Evolutionary conservation across 2,329 filamentous ascomycete genomes (phyloP), one percentile per base, ranked within the genome.

Genomic region (Intubia oerlemansii): DNA sequence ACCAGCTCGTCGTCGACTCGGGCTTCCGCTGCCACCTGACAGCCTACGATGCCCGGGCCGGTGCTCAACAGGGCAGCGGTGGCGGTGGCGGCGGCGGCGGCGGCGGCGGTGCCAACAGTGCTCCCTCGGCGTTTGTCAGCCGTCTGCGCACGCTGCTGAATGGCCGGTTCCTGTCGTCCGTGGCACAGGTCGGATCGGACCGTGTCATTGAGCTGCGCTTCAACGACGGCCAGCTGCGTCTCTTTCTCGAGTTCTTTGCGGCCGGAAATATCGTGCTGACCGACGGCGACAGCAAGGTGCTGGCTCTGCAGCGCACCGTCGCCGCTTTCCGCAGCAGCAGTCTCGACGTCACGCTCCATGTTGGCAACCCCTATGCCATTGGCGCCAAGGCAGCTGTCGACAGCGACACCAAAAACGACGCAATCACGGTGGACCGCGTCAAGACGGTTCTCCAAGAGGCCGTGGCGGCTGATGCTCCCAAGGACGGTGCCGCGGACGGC

Each of bases 11-110:
- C 29, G 70, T 98, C 42, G 88, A 98, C 48, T 88, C 80, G 2
- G 88, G 88, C 17, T 98, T 98, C 51, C 81, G 88, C 45, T 90
- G 81, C 50, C 88, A 98, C 47, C 60, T 95, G 33, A 95, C 88
- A 18, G 71, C 76, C 41, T 98, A 92, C 55, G 37, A 39, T 22
- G 70, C 78, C 17, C 77, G 88, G 38, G 76, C 82, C 9, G n/a
- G 19, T 1, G 85, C 85, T 1, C n/a, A n/a, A n/a, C n/a, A n/a
- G n/a, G 80, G 84, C 5, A 66, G 32, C 10, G 19, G 13, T 1
- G 13, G 22, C 5, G 20, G 21, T 4, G 10, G 12, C 16, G 18
- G 25, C 8, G 19, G 27, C 6, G 19, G 19, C 10, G 28, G 24
- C 6, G 23, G 25, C 23, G 30, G 34, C 11, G 31, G 27, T 11